Evolutionary conservation across 768 basidiomycete species (phyloP).

Genomic region (Floccularia luteovirens): DNA sequence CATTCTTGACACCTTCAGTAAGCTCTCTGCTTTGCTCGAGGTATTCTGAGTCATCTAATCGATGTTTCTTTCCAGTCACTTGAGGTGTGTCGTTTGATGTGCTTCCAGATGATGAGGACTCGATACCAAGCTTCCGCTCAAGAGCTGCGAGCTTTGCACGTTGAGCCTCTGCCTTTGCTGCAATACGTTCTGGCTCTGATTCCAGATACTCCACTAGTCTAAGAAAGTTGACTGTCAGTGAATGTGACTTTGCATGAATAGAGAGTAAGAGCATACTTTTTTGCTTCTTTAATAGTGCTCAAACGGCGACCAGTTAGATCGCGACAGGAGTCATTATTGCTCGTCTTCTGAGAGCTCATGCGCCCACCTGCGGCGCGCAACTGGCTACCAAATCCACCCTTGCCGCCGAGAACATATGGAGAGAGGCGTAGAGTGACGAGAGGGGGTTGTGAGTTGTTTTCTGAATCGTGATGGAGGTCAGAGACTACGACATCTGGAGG

Average conservation of each 20-base stretch:
- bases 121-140: conserved; percentile 79
- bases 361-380: conserved; percentile 94
- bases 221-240: conserved; percentile 1
- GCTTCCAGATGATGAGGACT: conserved; percentile 19
- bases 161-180: conserved; percentile 70
- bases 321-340: conserved; percentile 90
- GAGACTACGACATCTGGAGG: conserved; percentile 16
- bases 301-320: conserved; percentile 87
- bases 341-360: conserved; percentile 95
- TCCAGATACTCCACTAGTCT: conserved; percentile 86
- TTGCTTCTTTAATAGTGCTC: conserved; percentile 94
- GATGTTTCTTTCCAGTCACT: conserved; percentile 71
- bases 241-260: neutral
- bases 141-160: conserved; percentile 79
- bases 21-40: conserved; percentile 88
- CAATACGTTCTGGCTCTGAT: conserved; percentile 72
- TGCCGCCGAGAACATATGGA: conserved; percentile 78
- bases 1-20: conserved; percentile 85
- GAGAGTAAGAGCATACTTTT: conserved; percentile 52
- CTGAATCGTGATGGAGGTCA: conserved; percentile 12
- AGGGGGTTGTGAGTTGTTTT: conserved; percentile 9
- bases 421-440: conserved; percentile 67
- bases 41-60: conserved; percentile 89
- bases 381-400: conserved; percentile 97
- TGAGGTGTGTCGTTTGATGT: conserved; percentile 28